phyloP scores from a whole-genome alignment of 805 yeast species.

The Vanderwaltozyma verrucispora region DNA sequence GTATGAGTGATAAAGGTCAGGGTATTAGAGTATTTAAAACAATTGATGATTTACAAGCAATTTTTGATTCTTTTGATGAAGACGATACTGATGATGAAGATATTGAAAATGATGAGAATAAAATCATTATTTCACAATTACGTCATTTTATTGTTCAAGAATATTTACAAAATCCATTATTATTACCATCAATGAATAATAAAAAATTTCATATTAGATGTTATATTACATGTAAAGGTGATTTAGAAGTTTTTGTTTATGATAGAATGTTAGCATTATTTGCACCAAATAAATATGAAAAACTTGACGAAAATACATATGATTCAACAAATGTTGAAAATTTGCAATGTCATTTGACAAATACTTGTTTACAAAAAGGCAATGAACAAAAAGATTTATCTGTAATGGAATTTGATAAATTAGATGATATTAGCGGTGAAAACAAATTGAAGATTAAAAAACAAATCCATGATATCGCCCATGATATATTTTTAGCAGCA shows the following conservation, averaged over 20 bases:
- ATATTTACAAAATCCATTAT: constrained; percentile 58
- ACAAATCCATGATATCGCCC: constrained; percentile 50
- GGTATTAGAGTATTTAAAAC: constrained; percentile 80
- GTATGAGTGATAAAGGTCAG: constrained; percentile 96
- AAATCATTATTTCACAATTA: constrained; percentile 74
- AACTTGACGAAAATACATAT: constrained; percentile 18
- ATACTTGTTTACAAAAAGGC: constrained; percentile 77
- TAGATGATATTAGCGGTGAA: constrained; percentile 34
- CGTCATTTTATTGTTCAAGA: constrained; percentile 88
- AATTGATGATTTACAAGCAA: constrained; percentile 65
- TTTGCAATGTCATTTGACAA: constrained; percentile 77
- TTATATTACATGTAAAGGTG: constrained; percentile 69
- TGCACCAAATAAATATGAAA: constrained; percentile 44
- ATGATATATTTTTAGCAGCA: constrained; percentile 76
- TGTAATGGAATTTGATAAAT: constrained; percentile 57
- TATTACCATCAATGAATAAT: constrained; percentile 46
- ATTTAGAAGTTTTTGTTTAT: constrained; percentile 69
- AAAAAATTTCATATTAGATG: constrained; percentile 85
- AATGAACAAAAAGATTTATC: constrained; percentile 29
- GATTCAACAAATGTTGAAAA: constrained; percentile 28
- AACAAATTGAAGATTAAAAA: constrained; percentile 35
- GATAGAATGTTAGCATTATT: constrained; percentile 73
- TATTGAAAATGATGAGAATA: constrained; percentile 36
- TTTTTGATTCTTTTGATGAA: constrained; percentile 81
- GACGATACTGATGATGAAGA: constrained; percentile 46